phyloP scores from a whole-genome alignment of 2,329 filamentous ascomycete species.

The Cadophora luteo-olivacea region DNA sequence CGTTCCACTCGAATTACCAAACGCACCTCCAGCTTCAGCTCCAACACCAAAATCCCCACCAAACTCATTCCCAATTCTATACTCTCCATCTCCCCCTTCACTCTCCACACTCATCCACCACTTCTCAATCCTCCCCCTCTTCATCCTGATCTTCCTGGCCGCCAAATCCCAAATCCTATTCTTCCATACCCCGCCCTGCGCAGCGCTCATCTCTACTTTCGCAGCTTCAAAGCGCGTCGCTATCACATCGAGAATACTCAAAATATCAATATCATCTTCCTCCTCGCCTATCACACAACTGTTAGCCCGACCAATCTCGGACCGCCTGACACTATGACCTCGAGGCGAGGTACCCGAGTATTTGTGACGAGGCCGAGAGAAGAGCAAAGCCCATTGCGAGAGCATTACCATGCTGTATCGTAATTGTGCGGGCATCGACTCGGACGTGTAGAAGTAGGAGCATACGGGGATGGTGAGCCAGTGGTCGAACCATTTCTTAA shows the following conservation, averaged over 20 bases:
- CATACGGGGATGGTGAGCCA: conserved; percentile 53
- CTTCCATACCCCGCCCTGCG: conserved; percentile 43
- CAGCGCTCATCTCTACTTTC: conserved; percentile 47
- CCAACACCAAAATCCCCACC: not conserved
- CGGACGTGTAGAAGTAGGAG: conserved; percentile 54
- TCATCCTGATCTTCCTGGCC: conserved; percentile 55
- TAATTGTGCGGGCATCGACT: conserved; percentile 53
- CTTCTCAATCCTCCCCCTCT: conserved; percentile 53
- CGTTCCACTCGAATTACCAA: no score
- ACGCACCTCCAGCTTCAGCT: not conserved
- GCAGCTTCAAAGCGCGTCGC: conserved; percentile 53
- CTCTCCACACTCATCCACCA: not conserved
- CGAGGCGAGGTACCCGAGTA: not conserved
- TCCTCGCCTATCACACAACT: not conserved
- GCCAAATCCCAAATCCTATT: conserved; percentile 57
- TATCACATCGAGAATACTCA: conserved; percentile 43
- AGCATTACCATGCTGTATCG: conserved; percentile 59
- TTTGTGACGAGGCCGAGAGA: not conserved
- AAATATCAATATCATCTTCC: conserved; percentile 3
- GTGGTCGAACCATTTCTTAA: conserved; percentile 56
- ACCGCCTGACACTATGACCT: not conserved
- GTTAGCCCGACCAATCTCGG: not conserved
- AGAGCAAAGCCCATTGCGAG: conserved; percentile 52
- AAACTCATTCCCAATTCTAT: not conserved
- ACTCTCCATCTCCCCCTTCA: not conserved